A percentile compares a stretch with the other conserved stretches of the same genome.
phyloP scores from a whole-genome alignment of 2,329 filamentous ascomycete species.

The Endothia cerciana region DNA sequence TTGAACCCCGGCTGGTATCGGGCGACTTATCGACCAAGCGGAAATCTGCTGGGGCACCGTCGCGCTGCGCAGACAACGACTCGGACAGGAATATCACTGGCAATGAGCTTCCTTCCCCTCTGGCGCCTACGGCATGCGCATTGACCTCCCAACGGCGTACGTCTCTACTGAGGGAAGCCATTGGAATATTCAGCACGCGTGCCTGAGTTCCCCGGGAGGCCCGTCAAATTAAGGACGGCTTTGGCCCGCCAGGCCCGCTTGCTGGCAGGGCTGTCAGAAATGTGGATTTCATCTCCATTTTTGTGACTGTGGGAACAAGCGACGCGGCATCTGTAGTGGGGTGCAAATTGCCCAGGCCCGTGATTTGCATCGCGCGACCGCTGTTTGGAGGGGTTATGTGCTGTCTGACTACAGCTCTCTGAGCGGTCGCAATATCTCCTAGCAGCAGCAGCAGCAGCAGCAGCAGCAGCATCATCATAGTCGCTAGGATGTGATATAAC shows the following conservation, averaged over 20 bases:
- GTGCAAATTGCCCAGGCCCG: conserved; percentile 8
- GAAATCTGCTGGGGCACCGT: conserved; percentile 1
- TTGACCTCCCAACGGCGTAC: neutral
- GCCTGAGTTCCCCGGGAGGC: conserved; percentile 23
- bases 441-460: no score
- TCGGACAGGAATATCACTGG: neutral
- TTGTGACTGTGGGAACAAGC: conserved; percentile 18
- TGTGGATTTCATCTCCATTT: conserved; percentile 23
- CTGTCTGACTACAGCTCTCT: conserved; percentile 11
- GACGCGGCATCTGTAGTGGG: conserved; percentile 23
- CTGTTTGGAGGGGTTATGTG: conserved; percentile 25
- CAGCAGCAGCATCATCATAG: no score
- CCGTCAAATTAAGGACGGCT: conserved; percentile 29
- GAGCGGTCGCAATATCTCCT: neutral
- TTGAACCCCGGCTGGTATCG: conserved; percentile 19
- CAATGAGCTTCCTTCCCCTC: neutral
- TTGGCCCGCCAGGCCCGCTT: conserved; percentile 21
- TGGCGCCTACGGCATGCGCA: neutral
- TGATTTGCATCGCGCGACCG: conserved; percentile 22
- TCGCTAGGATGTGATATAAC: neutral
- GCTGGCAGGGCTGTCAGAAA: conserved; percentile 26
- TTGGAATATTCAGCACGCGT: neutral
- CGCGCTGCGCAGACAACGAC: neutral
- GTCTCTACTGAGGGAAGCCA: neutral
- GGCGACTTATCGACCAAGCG: conserved; percentile 15